A percentile compares a stretch with the other conserved stretches of the same genome.
Evolutionary conservation across 306 rosid species (phyloP).

Genomic region (Dalbergia oliveri): DNA sequence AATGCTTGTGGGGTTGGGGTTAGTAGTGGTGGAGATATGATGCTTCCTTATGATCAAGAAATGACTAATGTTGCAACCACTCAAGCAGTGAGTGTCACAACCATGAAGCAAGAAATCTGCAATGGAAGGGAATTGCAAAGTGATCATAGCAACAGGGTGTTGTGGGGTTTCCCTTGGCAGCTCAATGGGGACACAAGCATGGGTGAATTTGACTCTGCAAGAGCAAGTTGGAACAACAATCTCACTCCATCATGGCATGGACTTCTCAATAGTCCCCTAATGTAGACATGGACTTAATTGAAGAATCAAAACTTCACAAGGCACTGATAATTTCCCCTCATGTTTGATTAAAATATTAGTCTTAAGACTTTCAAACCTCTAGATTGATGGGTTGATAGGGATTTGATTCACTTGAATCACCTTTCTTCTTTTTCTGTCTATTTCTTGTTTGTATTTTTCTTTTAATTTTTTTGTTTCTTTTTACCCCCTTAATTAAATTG

Average conservation of each 20-base stretch:
- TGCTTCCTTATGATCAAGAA: slow-evolving; percentile 59
- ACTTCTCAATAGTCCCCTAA: slow-evolving; percentile 85
- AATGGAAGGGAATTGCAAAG: slow-evolving; percentile 54
- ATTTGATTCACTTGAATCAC: slow-evolving; percentile 56
- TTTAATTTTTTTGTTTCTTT: neutral
- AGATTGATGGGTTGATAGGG: slow-evolving; percentile 50
- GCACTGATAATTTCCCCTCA: neutral
- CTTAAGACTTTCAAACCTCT: slow-evolving; percentile 39
- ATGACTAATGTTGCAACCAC: slow-evolving; percentile 63
- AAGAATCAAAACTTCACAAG: too few species aligned
- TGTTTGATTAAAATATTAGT: slow-evolving; percentile 49
- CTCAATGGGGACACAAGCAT: slow-evolving; percentile 66
- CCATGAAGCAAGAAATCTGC: slow-evolving; percentile 82
- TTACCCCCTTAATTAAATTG: slow-evolving; percentile 15
- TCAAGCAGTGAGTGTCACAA: slow-evolving; percentile 74
- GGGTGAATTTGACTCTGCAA: slow-evolving; percentile 70
- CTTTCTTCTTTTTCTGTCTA: neutral
- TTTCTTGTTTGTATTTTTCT: neutral
- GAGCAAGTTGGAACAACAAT: slow-evolving; percentile 82
- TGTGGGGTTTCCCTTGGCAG: slow-evolving; percentile 96
- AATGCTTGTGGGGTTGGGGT: slow-evolving; percentile 47
- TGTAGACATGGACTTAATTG: slow-evolving; percentile 52
- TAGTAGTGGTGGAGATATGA: slow-evolving; percentile 60
- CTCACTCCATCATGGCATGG: slow-evolving; percentile 85
- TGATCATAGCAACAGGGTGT: slow-evolving; percentile 54